Base-by-base conservation (phyloP, 805 yeast species). In the Candida lessepsii region DNA sequence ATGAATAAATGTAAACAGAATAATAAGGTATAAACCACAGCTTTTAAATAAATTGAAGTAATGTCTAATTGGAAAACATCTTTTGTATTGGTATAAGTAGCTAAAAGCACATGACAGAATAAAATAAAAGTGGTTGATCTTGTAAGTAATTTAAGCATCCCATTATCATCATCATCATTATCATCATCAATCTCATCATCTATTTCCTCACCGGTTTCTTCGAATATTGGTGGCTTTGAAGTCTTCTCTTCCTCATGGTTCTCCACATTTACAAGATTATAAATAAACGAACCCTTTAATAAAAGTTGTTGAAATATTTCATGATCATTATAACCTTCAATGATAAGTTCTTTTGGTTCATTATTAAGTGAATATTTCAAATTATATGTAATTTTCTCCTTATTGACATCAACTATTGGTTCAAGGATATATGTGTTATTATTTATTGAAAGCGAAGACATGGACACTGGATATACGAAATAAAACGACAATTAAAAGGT, bases 1-100 rank as follows among this genome's bases (percentile, higher is more conserved):
- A 29, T 29, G 33, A 29, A 29, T 15, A 29, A 29, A 29, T 29
- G 33, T 10, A 29, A 29, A 18, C 33, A 29, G 24, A 29, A 29
- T 18, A 29, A 29, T n/a, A 29, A 29, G 18, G 33, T 29, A 24
- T 29, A 29, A 9, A 29, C n/a, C 6, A 29, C n/a, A 11, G 24
- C 24, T 18, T 29, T 29, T 11, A 29, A 11, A 9, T 29, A 29
- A 4, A 29, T 18, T 11, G 33, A 7, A 5, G 14, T 29, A 5
- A 29, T 18, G 5, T 17, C 14, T 6, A 18, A 11, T 29, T 29
- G 23, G 18, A 11, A 11, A 18, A 29, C 24, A 17, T 29, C 14
- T 18, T 29, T 20, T 16, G 15, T 4, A 19, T 24, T 18, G 9
- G 24, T 29, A n/a, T 18, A 29, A 9, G 24, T 11, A 6, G 33